phyloP scores from a whole-genome alignment of 1,284 basidiomycete genomes.

The Naganishia sp. region DNA sequence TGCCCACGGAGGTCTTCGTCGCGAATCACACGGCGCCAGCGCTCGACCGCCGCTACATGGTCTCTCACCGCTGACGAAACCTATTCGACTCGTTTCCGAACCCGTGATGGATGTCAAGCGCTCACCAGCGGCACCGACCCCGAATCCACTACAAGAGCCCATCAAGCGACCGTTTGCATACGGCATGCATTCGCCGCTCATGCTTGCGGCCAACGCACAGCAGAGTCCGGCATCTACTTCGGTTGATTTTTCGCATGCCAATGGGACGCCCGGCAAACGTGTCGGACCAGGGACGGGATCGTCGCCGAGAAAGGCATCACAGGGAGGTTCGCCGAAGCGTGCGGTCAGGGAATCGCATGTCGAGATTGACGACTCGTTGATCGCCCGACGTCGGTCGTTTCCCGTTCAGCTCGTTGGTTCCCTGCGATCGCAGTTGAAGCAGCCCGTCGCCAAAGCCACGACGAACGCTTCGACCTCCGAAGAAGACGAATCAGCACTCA shows the following conservation, averaged over 20 bases:
- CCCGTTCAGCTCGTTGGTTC: conserved; percentile 24
- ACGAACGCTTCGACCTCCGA: background rate
- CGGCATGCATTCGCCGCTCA: conserved; percentile 33
- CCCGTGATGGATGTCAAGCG: background rate
- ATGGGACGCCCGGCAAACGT: conserved; percentile 6
- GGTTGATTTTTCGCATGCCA: conserved; percentile 30
- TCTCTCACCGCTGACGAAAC: conserved; percentile 30
- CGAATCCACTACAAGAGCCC: conserved; percentile 17
- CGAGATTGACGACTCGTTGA: conserved; percentile 12
- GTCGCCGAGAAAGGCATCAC: conserved; percentile 1
- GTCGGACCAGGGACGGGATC: background rate
- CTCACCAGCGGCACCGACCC: conserved; percentile 2
- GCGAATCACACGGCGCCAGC: conserved; percentile 14
- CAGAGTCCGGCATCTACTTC: conserved; percentile 23
- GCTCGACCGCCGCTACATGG: conserved; percentile 16
- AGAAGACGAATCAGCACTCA: conserved; percentile 15
- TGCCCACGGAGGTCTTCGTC: conserved; percentile 1
- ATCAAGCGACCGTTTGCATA: conserved; percentile 23
- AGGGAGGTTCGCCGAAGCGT: conserved; percentile 16
- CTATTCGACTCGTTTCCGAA: conserved; percentile 19
- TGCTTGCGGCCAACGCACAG: conserved; percentile 29
- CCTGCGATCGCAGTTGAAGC: conserved; percentile 15
- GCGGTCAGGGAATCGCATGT: background rate
- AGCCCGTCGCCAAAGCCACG: background rate
- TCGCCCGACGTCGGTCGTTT: conserved; percentile 27